A percentile compares a stretch with the other conserved stretches of the same genome.
These are phyloP conservation scores for Ashbya aceris DNA, from an alignment of 1,139 yeast species.

Conservation along the genomic window DNA sequence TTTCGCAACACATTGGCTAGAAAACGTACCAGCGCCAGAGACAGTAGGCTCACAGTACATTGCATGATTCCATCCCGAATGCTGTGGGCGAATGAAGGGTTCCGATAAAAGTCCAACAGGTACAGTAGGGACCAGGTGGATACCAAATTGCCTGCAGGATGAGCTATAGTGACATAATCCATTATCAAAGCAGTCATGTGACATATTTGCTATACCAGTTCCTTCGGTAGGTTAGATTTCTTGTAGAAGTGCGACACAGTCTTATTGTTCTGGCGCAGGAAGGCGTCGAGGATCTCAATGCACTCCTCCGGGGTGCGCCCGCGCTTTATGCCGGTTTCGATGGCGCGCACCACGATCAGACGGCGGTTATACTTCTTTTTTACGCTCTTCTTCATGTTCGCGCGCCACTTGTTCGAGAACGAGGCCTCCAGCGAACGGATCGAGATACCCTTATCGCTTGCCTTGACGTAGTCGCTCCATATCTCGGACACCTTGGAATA, in stretches of 20 bases:
- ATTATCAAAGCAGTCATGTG: neutral
- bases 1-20: too few species aligned
- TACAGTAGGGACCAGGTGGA: neutral
- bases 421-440: slow-evolving; percentile 8
- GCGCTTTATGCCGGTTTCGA: slow-evolving; percentile 9
- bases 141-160: neutral
- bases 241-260: neutral
- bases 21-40: too few species aligned
- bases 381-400: slow-evolving; percentile 11
- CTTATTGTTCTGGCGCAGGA: slow-evolving; percentile 3
- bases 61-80: too few species aligned
- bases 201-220: neutral
- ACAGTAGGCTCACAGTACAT: too few species aligned
- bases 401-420: slow-evolving; percentile 12
- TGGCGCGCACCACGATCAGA: slow-evolving; percentile 9
- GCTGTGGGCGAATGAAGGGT: slow-evolving; percentile 57
- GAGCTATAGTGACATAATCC: too few species aligned
- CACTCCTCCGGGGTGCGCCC: slow-evolving; percentile 7
- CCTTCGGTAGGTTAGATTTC: neutral
- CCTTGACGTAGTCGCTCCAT: slow-evolving; percentile 11
- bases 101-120: slow-evolving; percentile 12
- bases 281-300: slow-evolving; percentile 4
- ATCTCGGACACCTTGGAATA: slow-evolving; percentile 9
- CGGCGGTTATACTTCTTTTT: slow-evolving; percentile 13
- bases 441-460: slow-evolving; percentile 9